Evolutionary conservation across 257 asterid genomes (phyloP).

Genomic region (Mitragyna speciosa): DNA sequence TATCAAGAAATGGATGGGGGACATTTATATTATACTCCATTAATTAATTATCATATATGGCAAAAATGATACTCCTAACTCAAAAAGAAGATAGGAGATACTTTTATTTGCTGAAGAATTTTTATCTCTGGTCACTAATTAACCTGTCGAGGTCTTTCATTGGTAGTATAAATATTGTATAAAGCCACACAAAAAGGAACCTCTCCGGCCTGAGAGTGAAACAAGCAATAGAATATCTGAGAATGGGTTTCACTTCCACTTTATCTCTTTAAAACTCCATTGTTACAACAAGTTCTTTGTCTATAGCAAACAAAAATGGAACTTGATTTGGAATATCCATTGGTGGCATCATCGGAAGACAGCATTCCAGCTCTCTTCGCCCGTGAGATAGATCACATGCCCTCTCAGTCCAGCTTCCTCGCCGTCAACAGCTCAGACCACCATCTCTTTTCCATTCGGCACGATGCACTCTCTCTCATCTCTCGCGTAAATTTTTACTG

Average conservation of each 20-base stretch:
- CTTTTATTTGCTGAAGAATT: not conserved
- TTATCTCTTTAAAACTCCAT: not conserved
- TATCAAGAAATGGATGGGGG: not conserved
- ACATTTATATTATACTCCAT: not conserved
- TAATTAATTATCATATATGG: not conserved
- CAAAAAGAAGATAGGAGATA: not conserved
- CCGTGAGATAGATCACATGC: slow-evolving; percentile 53
- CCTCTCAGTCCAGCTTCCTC: slow-evolving; percentile 23
- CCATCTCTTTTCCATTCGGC: slow-evolving; percentile 44
- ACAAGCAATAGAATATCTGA: slow-evolving; percentile 1
- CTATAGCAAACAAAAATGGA: slow-evolving; percentile 30
- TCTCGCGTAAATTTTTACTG: slow-evolving; percentile 34
- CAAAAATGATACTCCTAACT: too few species aligned
- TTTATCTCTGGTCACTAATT: not conserved
- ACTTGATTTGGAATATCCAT: slow-evolving; percentile 46
- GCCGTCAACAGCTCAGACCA: slow-evolving; percentile 28
- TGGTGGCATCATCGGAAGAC: slow-evolving; percentile 32
- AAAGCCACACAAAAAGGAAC: not conserved
- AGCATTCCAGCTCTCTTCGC: slow-evolving; percentile 50
- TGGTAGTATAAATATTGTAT: not conserved
- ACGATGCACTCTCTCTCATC: slow-evolving; percentile 41
- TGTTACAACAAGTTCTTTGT: not conserved
- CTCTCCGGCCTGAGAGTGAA: not conserved
- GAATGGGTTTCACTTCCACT: not conserved
- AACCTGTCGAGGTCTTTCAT: not conserved